These are phyloP conservation scores for Caloboletus inedulis DNA, from an alignment of 1,284 basidiomycete genomes.

Conservation along the genomic window DNA sequence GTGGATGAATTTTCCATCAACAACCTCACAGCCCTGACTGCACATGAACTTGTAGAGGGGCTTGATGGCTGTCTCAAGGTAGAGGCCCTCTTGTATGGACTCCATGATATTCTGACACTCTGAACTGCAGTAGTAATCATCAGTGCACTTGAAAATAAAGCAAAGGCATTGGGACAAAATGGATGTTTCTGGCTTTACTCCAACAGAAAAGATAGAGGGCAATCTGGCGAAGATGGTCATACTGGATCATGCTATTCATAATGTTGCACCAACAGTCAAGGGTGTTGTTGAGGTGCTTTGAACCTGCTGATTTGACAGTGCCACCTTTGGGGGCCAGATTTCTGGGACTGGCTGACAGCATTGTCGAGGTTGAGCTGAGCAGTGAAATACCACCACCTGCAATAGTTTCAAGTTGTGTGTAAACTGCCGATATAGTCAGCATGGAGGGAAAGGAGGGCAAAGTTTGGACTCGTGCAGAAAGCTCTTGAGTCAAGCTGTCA, in stretches of 20 bases:
- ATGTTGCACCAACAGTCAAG: slow-evolving; percentile 94
- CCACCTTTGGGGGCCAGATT: slow-evolving; percentile 80
- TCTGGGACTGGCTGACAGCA: slow-evolving; percentile 93
- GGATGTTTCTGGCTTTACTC: slow-evolving; percentile 97
- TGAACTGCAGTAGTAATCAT: slow-evolving; percentile 97
- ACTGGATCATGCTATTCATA: slow-evolving; percentile 99
- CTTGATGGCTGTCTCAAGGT: slow-evolving; percentile 89
- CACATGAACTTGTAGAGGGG: slow-evolving; percentile 95
- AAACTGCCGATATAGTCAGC: slow-evolving; percentile 98
- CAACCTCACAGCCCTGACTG: slow-evolving; percentile 95
- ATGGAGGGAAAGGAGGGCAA: slow-evolving; percentile 93
- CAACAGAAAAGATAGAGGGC: slow-evolving; percentile 96
- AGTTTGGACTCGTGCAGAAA: slow-evolving; percentile 96
- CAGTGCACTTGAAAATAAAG: slow-evolving; percentile 99
- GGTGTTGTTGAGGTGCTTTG: slow-evolving; percentile 91
- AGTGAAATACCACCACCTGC: slow-evolving; percentile 99
- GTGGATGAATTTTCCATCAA: slow-evolving; percentile 93
- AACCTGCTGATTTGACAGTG: slow-evolving; percentile 52
- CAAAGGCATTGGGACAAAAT: slow-evolving; percentile 97
- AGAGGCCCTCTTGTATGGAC: slow-evolving; percentile 93
- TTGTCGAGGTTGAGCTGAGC: slow-evolving; percentile 99
- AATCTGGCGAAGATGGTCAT: slow-evolving; percentile 94
- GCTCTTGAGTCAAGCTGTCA: slow-evolving; percentile 93
- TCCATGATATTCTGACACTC: slow-evolving; percentile 97
- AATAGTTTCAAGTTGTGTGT: slow-evolving; percentile 94